Evolutionary conservation across 202 grass and related monocot species (phyloP).

Genomic region (Bolboschoenoplectus hybrid): DNA sequence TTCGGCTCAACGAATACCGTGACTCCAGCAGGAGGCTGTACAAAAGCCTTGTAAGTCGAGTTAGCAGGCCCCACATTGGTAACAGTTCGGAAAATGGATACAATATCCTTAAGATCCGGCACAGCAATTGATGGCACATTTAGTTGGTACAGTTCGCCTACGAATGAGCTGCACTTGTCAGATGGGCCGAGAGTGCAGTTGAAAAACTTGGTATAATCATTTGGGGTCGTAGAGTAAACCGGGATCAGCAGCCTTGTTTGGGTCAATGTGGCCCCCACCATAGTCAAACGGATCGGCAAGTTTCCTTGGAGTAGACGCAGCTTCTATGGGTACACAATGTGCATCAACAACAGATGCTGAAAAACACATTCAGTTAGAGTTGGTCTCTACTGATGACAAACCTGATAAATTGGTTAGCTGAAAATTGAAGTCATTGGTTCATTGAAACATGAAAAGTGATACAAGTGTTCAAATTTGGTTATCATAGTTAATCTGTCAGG

Average conservation of each 20-base stretch:
- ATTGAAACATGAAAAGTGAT: background rate
- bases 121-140: background rate
- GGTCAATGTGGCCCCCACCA: conserved; percentile 43
- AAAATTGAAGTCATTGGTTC: background rate
- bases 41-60: background rate
- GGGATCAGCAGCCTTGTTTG: background rate
- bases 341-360: conserved; percentile 43
- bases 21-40: background rate
- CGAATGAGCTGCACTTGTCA: background rate
- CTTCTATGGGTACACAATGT: conserved; percentile 51
- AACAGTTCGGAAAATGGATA: background rate
- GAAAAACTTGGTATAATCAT: background rate
- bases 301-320: conserved; percentile 39
- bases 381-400: background rate
- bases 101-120: conserved; percentile 9
- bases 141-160: background rate
- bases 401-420: background rate
- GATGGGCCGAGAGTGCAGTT: background rate
- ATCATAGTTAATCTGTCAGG: background rate
- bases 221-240: background rate
- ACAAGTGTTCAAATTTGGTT: background rate
- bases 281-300: conserved; percentile 55
- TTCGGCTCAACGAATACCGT: background rate
- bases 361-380: background rate
- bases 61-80: background rate